These are phyloP conservation scores for Aspergillus intermedius DNA, from an alignment of 2,329 filamentous ascomycete species.

Conservation along the genomic window DNA sequence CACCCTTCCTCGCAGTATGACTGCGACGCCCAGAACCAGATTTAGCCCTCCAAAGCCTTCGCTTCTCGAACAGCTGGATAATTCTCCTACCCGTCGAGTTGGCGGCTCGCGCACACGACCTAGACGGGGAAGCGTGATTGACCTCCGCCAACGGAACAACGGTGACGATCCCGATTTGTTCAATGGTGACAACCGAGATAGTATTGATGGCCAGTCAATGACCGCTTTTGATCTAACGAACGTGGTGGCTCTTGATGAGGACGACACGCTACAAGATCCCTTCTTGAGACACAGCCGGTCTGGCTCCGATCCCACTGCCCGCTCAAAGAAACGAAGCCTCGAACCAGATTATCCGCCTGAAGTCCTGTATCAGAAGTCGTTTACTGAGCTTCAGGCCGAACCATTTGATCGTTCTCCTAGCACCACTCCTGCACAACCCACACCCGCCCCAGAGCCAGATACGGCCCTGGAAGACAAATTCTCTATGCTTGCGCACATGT, in stretches of 20 bases:
- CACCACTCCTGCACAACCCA: slow-evolving; percentile 12
- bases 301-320: slow-evolving; percentile 20
- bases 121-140: slow-evolving; percentile 12
- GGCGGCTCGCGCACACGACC: slow-evolving; percentile 24
- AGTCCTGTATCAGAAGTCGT: slow-evolving; percentile 41
- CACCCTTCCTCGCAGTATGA: slow-evolving; percentile 28
- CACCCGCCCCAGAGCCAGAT: slow-evolving; percentile 13
- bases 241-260: slow-evolving; percentile 25
- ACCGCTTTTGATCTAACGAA: slow-evolving; percentile 28
- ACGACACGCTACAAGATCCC: slow-evolving; percentile 25
- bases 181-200: slow-evolving; percentile 16
- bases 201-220: slow-evolving; percentile 15
- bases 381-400: slow-evolving; percentile 44
- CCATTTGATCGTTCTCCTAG: slow-evolving; percentile 42
- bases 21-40: slow-evolving; percentile 30
- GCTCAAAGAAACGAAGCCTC: slow-evolving; percentile 25
- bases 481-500: slow-evolving; percentile 29
- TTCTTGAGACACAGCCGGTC: slow-evolving; percentile 23
- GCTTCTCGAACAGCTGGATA: slow-evolving; percentile 31
- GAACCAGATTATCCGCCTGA: slow-evolving; percentile 45
- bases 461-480: slow-evolving; percentile 29
- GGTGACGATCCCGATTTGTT: slow-evolving; percentile 20
- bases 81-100: slow-evolving; percentile 29
- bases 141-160: slow-evolving; percentile 11
- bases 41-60: slow-evolving; percentile 37